A percentile compares a stretch with the other conserved stretches of the same genome.
Evolutionary conservation across 2,329 filamentous ascomycete species (phyloP).

Genomic region (Beauveria sp.): DNA sequence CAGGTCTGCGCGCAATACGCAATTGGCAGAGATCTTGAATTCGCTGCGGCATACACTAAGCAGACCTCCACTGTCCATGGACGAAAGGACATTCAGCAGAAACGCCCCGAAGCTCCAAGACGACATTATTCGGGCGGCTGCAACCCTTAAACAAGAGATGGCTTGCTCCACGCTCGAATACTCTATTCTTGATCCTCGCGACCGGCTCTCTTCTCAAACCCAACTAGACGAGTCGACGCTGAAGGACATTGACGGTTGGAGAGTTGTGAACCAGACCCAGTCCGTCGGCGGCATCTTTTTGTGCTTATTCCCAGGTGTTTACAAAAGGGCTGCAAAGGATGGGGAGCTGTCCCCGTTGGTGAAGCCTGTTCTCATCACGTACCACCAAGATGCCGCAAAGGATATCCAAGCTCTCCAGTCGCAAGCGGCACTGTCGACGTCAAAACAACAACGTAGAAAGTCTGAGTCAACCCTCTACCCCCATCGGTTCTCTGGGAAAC

Average conservation of each 20-base stretch:
- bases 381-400: neutral
- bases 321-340: neutral
- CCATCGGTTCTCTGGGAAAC: neutral
- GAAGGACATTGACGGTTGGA: neutral
- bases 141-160: constrained; percentile 1
- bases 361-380: neutral
- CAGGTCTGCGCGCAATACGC: neutral
- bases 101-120: neutral
- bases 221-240: neutral
- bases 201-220: neutral
- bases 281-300: constrained; percentile 1
- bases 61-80: neutral
- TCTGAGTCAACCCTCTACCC: neutral
- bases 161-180: neutral
- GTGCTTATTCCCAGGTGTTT: neutral
- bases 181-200: neutral
- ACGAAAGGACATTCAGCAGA: neutral
- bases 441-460: neutral
- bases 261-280: neutral
- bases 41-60: neutral
- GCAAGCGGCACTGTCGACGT: neutral
- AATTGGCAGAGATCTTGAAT: neutral
- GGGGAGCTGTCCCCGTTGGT: neutral
- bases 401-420: neutral
- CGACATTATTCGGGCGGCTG: neutral